Evolutionary conservation across 257 asterid species (phyloP), one percentile per base, ranked within the genome.

Genomic region (Cruciata laevipes): DNA sequence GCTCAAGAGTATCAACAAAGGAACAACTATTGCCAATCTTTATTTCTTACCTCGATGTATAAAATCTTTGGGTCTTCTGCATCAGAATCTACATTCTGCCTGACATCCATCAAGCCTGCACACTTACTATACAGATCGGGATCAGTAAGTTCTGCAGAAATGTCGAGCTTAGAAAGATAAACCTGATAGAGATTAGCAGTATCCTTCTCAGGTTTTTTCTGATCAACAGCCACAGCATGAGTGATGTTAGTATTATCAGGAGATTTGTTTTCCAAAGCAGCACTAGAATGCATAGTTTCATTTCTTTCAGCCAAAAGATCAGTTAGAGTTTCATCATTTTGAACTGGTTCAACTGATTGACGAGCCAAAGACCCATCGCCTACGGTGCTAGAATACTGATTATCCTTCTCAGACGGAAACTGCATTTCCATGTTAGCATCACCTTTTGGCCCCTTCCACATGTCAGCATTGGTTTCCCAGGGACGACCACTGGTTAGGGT

Each of bases 81-180:
- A 71, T 71, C 83, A 77, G 79, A 76, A 21, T 68, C 62, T 57
- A 62, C 64, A 69, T 40, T 69, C 72, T 77, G 79, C 69, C 84
- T 87, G 75, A 76, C 47, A 71, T 57, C 77, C 71, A 76, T 68
- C 70, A 88, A 70, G 76, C 74, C 81, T 23, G 83, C 31, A 81
- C 95, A 90, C 83, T 82, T 81, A 70, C 69, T 60, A 70, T 79
- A 81, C 81, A 94, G 70, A 69, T 86, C 95, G 27, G 89, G 89
- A 38, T 89, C 95, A 69, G 86, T 40, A 78, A 94, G 99, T 69
- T 87, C 98, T 2, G 78, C 83, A 62, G 99, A 94, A 63, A 94
- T 80, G 80, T 94, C 96, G 58, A 94, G 91, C 81, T 81, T 91
- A 67, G 92, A 82, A 30, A 94, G 83, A 82, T 90, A 94, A 74